These are phyloP conservation scores for Penicillium sp. DNA, from an alignment of 2,329 filamentous ascomycete genomes.

Conservation along the genomic window DNA sequence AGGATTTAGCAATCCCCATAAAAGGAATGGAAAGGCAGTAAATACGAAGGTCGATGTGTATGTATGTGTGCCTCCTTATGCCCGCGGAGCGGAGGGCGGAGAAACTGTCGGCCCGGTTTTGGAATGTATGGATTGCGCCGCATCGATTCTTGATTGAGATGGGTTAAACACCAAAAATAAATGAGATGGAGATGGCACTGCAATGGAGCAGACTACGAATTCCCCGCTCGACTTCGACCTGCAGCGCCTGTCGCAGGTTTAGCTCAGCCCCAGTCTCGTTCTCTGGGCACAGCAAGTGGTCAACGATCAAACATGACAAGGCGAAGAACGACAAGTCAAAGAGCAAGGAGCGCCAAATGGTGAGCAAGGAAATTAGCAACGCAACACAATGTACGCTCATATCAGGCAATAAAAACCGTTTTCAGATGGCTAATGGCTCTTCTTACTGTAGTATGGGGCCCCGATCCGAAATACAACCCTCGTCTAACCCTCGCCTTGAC, in stretches of 20 bases:
- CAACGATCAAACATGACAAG: constrained; percentile 94
- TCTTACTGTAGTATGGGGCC: constrained; percentile 64
- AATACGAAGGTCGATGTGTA: constrained; percentile 4
- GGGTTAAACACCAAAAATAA: background rate
- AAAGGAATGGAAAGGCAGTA: constrained; percentile 5
- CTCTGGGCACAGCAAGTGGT: constrained; percentile 90
- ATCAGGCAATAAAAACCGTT: background rate
- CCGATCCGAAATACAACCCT: constrained; percentile 72
- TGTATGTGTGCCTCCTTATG: constrained; percentile 25
- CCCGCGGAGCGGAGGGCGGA: constrained; percentile 29
- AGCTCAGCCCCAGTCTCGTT: constrained; percentile 45
- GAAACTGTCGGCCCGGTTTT: constrained; percentile 30
- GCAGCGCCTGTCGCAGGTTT: constrained; percentile 47
- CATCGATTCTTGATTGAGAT: background rate
- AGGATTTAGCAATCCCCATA: constrained; percentile 14
- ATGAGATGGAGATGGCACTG: constrained; percentile 24
- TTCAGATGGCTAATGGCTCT: constrained; percentile 8
- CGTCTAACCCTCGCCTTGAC: constrained; percentile 71
- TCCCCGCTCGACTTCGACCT: constrained; percentile 13
- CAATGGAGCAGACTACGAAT: constrained; percentile 23
- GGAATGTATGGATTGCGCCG: constrained; percentile 17
- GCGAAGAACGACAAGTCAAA: constrained; percentile 77
- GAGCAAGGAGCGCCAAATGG: constrained; percentile 66
- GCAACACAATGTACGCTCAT: constrained; percentile 67
- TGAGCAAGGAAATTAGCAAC: constrained; percentile 72